Percentiles rank a stretch among this genome's conserved stretches.
Conservation (phyloP, 768 basidiomycete species). For the Phylloporus scabripes region DNA sequence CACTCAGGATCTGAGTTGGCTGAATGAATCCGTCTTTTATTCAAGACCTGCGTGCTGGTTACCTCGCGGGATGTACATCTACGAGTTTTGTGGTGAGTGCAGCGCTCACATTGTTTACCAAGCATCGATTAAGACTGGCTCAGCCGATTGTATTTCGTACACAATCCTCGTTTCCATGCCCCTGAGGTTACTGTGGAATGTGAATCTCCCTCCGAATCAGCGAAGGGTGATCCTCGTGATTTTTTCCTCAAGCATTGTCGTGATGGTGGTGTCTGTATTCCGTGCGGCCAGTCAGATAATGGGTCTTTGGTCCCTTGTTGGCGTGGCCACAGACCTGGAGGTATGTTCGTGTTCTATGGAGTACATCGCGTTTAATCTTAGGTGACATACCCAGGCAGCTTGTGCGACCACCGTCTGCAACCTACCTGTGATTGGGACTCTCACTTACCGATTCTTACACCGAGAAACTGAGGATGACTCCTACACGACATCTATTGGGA, state of each 20-base stretch:
- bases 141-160: slow-evolving; percentile 23
- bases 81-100: slow-evolving; percentile 15
- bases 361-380: neutral
- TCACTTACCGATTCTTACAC: slow-evolving; percentile 12
- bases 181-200: slow-evolving; percentile 5
- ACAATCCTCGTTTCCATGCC: slow-evolving; percentile 11
- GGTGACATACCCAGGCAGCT: slow-evolving; percentile 8
- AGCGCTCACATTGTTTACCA: neutral
- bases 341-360: neutral
- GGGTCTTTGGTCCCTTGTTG: slow-evolving; percentile 1
- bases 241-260: slow-evolving; percentile 10
- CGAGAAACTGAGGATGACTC: slow-evolving; percentile 7
- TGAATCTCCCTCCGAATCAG: slow-evolving; percentile 12
- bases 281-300: slow-evolving; percentile 13
- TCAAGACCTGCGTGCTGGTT: neutral
- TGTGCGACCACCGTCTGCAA: slow-evolving; percentile 17
- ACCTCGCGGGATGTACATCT: slow-evolving; percentile 5
- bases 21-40: slow-evolving; percentile 1
- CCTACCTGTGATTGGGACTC: slow-evolving; percentile 17
- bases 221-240: slow-evolving; percentile 12
- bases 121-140: neutral
- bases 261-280: slow-evolving; percentile 10
- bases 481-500: slow-evolving; percentile 2
- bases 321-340: slow-evolving; percentile 12
- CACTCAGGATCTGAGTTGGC: slow-evolving; percentile 5